Evolutionary conservation across 306 rosid genomes (phyloP).

Genomic region (Parietaria judaica): DNA sequence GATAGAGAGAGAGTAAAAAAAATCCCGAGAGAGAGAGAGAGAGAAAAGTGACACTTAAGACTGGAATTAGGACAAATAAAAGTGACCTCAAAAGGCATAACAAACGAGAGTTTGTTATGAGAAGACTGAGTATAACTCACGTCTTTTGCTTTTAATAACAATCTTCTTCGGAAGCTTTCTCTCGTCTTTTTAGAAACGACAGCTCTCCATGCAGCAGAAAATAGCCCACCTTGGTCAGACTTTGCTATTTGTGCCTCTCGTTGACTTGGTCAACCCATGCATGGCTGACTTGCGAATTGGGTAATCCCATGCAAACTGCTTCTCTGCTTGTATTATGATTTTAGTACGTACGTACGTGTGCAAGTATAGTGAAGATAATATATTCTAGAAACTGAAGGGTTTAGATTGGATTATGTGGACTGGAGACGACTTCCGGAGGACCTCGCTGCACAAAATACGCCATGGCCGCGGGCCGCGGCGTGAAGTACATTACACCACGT

Average conservation of each 20-base stretch:
- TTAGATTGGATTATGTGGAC: too few relatives aligned
- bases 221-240: not conserved
- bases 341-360: too few relatives aligned
- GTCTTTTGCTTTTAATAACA: slow-evolving; percentile 11
- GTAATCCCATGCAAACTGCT: not conserved
- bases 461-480: too few relatives aligned
- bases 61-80: slow-evolving; percentile 45
- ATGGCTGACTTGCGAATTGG: not conserved
- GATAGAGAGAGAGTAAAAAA: not conserved
- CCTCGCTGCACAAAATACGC: too few relatives aligned
- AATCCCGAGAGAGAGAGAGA: not conserved
- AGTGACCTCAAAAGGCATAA: slow-evolving; percentile 31
- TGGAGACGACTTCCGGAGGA: too few relatives aligned
- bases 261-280: not conserved
- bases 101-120: slow-evolving; percentile 9
- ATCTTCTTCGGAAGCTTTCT: not conserved
- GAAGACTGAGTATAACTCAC: not conserved
- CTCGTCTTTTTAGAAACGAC: not conserved
- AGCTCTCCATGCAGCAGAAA: not conserved
- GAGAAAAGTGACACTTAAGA: not conserved
- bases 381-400: too few relatives aligned
- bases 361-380: too few relatives aligned
- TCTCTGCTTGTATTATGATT: too few relatives aligned
- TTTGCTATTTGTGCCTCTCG: not conserved
- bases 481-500: too few relatives aligned